Evolutionary conservation across 257 asterid species (phyloP), one percentile per base, ranked within the genome.

Genomic region (Haberlea rhodopensis): DNA sequence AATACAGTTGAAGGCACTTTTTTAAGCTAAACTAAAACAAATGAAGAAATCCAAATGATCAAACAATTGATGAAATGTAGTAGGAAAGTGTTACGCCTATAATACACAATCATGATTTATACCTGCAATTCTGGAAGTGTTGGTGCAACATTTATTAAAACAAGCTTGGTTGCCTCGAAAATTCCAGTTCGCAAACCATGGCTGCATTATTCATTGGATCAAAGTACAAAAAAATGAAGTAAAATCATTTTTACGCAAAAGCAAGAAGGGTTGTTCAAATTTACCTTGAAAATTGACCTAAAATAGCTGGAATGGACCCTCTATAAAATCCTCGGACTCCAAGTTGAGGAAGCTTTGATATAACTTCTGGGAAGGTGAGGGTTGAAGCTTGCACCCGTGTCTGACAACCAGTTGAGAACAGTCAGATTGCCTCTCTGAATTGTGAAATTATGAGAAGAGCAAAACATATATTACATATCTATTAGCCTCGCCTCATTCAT

Each of bases 111-210:
- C 20, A 20, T 52, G 69, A 49, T 66, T 60, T 76, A 71, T 56
- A 94, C 99, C 95, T 94, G 99, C 29, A 94, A 63, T 46, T 94
- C 99, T 51, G 96, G 96, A 78, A 87, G 92, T 16, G 84, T 82
- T 25, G 99, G 99, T 60, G 99, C 99, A 76, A 90, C 65, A 75
- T 83, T 87, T 66, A 94, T 76, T 83, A 94, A 75, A 64, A 94
- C 79, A 74, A 90, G 90, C 82, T 80, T 94, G 94, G 92, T 87
- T 63, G 92, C 97, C 86, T 94, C 99, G 48, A 86, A 81, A 56
- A 94, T 84, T 78, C 99, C 99, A 29, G 97, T 94, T 73, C 99
- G 82, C 73, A 94, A 80, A 53, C 99, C 99, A 71, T 94, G 99
- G 73, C 97, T 94, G 90, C 71, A 68, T 27, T 19, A 71, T 62